Base-by-base conservation (phyloP, 2,329 filamentous ascomycete species). In the Phialocephala sp. region DNA sequence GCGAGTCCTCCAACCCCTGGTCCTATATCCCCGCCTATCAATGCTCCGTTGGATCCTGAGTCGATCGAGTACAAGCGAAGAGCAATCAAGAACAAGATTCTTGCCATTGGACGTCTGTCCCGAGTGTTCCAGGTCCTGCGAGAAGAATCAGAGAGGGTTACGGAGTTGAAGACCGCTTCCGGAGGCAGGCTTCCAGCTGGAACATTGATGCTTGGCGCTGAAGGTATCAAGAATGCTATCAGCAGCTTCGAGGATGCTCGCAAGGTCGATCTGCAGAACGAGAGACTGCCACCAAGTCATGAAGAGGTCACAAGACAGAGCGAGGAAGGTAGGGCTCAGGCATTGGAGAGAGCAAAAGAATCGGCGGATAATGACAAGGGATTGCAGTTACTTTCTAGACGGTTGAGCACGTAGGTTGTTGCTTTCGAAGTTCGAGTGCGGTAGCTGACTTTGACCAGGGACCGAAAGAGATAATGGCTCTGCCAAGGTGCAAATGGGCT, bases 31-130 rank as follows among this genome's bases (percentile, higher is more conserved):
- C 93, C 94, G 41, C 88, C 93, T 1, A 79, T 89, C 55, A 80
- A 82, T 3, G 77, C 80, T 11, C 76, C 80, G 62, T 58, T 74
- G 75, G 94, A 98, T 74, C 89, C 91, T 14, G 93, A 97, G 59
- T 94, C 91, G 60, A 92, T 90, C 73, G 95, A 99, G 77, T 94
- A 91, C 84, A 98, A 97, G 85, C 88, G 95, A 75, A 90, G 94
- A 55, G 94, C 94, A 3, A 97, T 99, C 86, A 98, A 98, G 86
- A 99, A 99, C 89, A 99, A 99, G 85, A 98, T 99, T 76, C 83
- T 99, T 73, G 95, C 95, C 67, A 99, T 99, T 75, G 95, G 95
- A 36, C 92, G 95, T 72, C 85, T 99, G 70, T 98, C 95, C 43
- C 92, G 95, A 74, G 95, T 99, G 67, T 99, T 99, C 89, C 95